These are phyloP conservation scores for Pseudogymnoascus sp. DNA, from an alignment of 2,329 filamentous ascomycete species.

Conservation along the genomic window DNA sequence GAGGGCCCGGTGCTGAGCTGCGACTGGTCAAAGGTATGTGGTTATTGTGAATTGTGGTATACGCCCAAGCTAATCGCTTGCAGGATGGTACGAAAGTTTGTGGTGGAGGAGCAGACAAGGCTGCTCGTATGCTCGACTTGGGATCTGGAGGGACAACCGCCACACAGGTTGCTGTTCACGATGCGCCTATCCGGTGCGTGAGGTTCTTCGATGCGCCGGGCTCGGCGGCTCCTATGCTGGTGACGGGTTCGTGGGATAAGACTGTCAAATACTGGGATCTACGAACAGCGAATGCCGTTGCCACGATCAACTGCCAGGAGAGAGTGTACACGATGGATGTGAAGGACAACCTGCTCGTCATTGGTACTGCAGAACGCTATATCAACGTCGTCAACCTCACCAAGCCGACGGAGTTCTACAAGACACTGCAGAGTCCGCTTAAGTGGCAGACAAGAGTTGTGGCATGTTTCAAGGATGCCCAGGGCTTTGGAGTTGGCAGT, in stretches of 20 bases:
- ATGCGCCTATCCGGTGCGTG: conserved; percentile 70
- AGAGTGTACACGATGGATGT: conserved; percentile 89
- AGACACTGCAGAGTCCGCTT: conserved; percentile 87
- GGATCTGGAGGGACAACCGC: conserved; percentile 49
- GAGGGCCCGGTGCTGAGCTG: conserved; percentile 75
- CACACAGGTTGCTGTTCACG: conserved; percentile 73
- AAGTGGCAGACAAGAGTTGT: conserved; percentile 98
- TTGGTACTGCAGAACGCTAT: conserved; percentile 89
- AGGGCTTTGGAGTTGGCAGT: conserved; percentile 88
- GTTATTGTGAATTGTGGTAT: background rate
- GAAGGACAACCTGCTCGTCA: conserved; percentile 75
- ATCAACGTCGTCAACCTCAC: conserved; percentile 92
- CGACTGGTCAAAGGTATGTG: conserved; percentile 76
- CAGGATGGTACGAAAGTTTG: conserved; percentile 87
- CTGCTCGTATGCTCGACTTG: conserved; percentile 80
- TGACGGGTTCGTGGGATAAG: conserved; percentile 91
- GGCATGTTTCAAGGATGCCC: conserved; percentile 86
- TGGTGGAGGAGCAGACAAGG: conserved; percentile 84
- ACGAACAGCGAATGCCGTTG: conserved; percentile 55
- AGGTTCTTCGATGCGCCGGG: conserved; percentile 63
- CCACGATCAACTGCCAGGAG: conserved; percentile 60
- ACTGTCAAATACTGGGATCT: conserved; percentile 86
- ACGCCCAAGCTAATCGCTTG: conserved; percentile 13
- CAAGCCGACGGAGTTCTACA: conserved; percentile 86
- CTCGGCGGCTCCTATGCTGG: conserved; percentile 64